A percentile compares a stretch with the other conserved stretches of the same genome.
phyloP scores from a whole-genome alignment of 2,329 filamentous ascomycete genomes.

The Cytospora chrysosperma region DNA sequence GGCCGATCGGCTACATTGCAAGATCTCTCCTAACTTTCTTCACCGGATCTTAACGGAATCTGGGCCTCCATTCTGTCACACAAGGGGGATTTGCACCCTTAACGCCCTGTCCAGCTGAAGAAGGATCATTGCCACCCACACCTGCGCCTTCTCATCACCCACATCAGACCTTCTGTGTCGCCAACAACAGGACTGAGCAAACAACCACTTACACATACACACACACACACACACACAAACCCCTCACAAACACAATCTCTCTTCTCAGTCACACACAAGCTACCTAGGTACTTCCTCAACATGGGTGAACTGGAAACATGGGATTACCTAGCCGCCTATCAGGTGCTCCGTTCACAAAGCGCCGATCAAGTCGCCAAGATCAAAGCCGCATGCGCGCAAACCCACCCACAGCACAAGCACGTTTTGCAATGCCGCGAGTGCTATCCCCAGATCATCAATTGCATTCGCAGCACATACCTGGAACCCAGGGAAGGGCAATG shows the following conservation, averaged over 20 bases:
- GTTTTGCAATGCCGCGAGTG: slow-evolving; percentile 48
- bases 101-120: neutral
- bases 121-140: neutral
- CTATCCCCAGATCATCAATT: slow-evolving; percentile 47
- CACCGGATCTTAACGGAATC: neutral
- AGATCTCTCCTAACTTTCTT: neutral
- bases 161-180: neutral
- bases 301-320: slow-evolving; percentile 12
- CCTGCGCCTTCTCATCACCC: neutral
- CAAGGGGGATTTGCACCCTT: neutral
- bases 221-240: neutral
- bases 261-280: neutral
- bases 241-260: too few species aligned
- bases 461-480: slow-evolving; percentile 43
- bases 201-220: neutral
- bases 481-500: slow-evolving; percentile 40
- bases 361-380: slow-evolving; percentile 43
- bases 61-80: neutral
- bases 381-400: slow-evolving; percentile 41
- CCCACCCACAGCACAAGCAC: slow-evolving; percentile 42
- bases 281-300: neutral
- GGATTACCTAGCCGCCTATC: slow-evolving; percentile 10
- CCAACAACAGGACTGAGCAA: neutral
- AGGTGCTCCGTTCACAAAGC: slow-evolving; percentile 33
- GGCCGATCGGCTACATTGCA: neutral